phyloP scores from a whole-genome alignment of 768 basidiomycete species.

The Trametes meyenii region DNA sequence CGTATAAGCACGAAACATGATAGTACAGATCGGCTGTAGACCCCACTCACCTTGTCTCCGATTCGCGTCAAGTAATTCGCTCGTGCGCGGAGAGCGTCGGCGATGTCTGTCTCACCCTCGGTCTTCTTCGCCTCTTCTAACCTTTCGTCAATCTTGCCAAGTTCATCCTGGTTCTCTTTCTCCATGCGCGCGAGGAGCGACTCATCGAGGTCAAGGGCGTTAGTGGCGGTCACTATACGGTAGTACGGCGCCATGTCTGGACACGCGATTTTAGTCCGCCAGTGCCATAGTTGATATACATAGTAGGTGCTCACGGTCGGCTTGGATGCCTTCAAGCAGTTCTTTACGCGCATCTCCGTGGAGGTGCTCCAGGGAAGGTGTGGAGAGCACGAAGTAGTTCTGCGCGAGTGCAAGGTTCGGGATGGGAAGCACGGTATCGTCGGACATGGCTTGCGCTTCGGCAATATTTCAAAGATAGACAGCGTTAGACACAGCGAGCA shows the following conservation, averaged over 20 bases:
- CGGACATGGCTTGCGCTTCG: constrained; percentile 58
- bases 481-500: not conserved
- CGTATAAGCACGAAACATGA: not conserved
- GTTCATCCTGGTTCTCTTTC: constrained; percentile 69
- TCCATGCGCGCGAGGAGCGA: constrained; percentile 60
- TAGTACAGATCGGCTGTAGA: not conserved
- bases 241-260: constrained; percentile 91
- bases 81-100: constrained; percentile 80
- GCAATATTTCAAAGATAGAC: not conserved
- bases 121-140: constrained; percentile 87
- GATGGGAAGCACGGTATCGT: constrained; percentile 82
- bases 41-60: constrained; percentile 66
- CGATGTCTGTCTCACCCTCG: constrained; percentile 92
- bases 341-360: constrained; percentile 67
- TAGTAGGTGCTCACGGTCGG: constrained; percentile 66
- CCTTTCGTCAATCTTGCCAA: constrained; percentile 74
- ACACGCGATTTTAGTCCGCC: not conserved
- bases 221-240: constrained; percentile 54
- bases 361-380: constrained; percentile 57
- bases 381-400: constrained; percentile 73
- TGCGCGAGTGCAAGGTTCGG: constrained; percentile 86
- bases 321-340: constrained; percentile 73
- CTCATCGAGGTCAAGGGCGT: constrained; percentile 53
- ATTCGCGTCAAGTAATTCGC: constrained; percentile 88
- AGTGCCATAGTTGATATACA: not conserved